Percentiles rank a stretch among this genome's conserved stretches.
These are phyloP conservation scores for Septoria petroselini DNA, from an alignment of 2,329 filamentous ascomycete species.

Conservation along the genomic window DNA sequence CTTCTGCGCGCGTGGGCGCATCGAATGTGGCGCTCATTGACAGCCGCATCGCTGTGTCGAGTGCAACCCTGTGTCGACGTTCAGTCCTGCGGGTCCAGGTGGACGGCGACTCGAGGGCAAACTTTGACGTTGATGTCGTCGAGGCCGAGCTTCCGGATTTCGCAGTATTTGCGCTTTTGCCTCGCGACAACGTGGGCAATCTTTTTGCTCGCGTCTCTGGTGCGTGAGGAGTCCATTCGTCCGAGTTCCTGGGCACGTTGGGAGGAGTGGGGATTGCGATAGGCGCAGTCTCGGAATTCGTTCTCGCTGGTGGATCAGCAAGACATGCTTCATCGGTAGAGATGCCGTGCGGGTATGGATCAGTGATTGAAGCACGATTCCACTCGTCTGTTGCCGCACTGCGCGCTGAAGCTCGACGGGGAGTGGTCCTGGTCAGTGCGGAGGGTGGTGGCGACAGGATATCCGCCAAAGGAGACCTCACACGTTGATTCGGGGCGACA, in stretches of 20 bases:
- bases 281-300: not conserved
- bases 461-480: not conserved
- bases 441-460: not conserved
- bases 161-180: not conserved
- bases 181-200: no score
- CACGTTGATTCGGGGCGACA: not conserved
- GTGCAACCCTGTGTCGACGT: not conserved
- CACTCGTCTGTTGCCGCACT: not conserved
- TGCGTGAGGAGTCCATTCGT: not conserved
- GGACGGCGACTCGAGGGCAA: not conserved
- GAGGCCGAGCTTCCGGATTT: not conserved
- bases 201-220: not conserved
- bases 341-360: not conserved
- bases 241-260: no score
- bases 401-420: not conserved
- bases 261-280: no score
- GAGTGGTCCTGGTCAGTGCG: not conserved
- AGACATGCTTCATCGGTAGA: not conserved
- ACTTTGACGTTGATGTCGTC: not conserved
- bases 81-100: not conserved
- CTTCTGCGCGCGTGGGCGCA: not conserved
- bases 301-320: not conserved
- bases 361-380: not conserved
- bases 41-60: not conserved
- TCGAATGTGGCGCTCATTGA: not conserved